These are phyloP conservation scores for Penicillium sp. DNA, from an alignment of 2,329 filamentous ascomycete genomes.

Conservation along the genomic window DNA sequence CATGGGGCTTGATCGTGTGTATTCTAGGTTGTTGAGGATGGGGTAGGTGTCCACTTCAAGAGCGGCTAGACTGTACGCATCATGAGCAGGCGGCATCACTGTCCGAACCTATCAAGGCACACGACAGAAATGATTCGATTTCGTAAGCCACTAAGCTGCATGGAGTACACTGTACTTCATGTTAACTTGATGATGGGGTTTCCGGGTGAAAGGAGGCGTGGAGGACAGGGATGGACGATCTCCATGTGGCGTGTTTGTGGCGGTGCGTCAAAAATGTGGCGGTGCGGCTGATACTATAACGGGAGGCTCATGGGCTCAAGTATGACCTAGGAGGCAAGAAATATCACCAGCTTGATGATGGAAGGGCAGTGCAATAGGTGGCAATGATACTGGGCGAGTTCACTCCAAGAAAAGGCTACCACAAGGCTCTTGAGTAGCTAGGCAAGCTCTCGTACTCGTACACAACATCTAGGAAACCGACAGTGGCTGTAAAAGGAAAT, in stretches of 20 bases:
- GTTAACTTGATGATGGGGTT: background rate
- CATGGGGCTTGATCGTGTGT: background rate
- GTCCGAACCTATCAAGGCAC: background rate
- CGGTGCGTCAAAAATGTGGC: conserved; percentile 4
- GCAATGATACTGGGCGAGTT: background rate
- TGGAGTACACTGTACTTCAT: background rate
- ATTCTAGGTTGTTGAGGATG: background rate
- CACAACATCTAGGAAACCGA: background rate
- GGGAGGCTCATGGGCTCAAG: background rate
- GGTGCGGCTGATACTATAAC: background rate
- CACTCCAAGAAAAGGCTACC: background rate
- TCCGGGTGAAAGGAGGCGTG: background rate
- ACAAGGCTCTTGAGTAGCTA: background rate
- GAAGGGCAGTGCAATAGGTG: background rate
- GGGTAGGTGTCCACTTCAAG: conserved; percentile 3
- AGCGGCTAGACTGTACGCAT: background rate
- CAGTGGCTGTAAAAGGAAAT: background rate
- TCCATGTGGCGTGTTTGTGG: conserved; percentile 4
- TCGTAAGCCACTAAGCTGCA: background rate
- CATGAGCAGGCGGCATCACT: background rate
- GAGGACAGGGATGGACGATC: background rate
- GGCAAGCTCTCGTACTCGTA: background rate
- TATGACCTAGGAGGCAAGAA: background rate
- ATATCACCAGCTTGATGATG: background rate
- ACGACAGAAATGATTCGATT: background rate